phyloP scores from a whole-genome alignment of 1,284 basidiomycete species.

The Anthracocystis panici-leucophaei region DNA sequence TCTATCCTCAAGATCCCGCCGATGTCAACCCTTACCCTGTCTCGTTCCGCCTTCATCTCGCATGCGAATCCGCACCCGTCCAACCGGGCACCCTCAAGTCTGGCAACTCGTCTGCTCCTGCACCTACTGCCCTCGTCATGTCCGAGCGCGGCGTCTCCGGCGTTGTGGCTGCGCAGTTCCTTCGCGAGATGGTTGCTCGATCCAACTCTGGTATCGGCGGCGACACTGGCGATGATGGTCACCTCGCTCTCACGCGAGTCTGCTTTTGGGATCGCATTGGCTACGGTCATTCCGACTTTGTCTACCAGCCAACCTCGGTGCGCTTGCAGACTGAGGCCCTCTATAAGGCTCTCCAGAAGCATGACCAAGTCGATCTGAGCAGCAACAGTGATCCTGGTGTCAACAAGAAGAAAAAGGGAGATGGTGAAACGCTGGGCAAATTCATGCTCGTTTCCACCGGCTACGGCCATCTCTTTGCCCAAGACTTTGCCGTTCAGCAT shows the following conservation, averaged over 20 bases:
- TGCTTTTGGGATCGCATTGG: slow-evolving; percentile 60
- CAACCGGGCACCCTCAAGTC: slow-evolving; percentile 20
- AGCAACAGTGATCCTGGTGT: neutral
- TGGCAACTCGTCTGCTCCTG: slow-evolving; percentile 9
- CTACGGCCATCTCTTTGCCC: slow-evolving; percentile 53
- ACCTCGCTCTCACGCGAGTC: slow-evolving; percentile 47
- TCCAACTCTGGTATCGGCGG: slow-evolving; percentile 9
- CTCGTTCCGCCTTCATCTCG: slow-evolving; percentile 52
- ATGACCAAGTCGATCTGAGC: slow-evolving; percentile 23
- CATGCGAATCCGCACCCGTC: slow-evolving; percentile 44
- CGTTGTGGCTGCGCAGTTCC: slow-evolving; percentile 45
- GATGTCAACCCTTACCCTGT: slow-evolving; percentile 39
- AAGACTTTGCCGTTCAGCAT: slow-evolving; percentile 55
- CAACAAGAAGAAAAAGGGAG: slow-evolving; percentile 21
- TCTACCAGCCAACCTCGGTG: slow-evolving; percentile 37
- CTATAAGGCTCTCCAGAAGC: slow-evolving; percentile 38
- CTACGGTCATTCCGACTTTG: slow-evolving; percentile 52
- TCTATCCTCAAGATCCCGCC: slow-evolving; percentile 42
- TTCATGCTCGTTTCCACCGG: slow-evolving; percentile 58
- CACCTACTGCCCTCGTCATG: slow-evolving; percentile 58
- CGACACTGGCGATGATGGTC: slow-evolving; percentile 43
- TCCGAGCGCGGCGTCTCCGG: slow-evolving; percentile 54
- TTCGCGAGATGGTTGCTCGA: slow-evolving; percentile 54
- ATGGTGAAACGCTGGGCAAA: slow-evolving; percentile 23
- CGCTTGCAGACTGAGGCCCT: slow-evolving; percentile 44